Base-by-base conservation (phyloP, 139 green algal species). In the Eudorina sp. region DNA sequence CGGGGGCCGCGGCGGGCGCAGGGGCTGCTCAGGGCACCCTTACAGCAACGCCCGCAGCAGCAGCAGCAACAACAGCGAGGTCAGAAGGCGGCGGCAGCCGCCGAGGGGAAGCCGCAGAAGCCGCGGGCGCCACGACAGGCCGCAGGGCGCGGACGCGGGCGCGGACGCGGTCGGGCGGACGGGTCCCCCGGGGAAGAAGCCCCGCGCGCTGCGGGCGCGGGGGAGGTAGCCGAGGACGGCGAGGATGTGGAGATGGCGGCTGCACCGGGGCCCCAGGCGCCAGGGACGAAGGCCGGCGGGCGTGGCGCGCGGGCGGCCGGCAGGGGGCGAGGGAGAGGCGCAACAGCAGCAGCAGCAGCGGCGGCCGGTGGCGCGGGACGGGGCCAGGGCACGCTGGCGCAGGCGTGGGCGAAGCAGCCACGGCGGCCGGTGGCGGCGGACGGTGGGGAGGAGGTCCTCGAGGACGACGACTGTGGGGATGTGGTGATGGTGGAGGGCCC, bases 21-120 rank as follows among this genome's bases (percentile, higher is more conserved):
- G 34, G 29, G 68, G 18, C 34, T 16, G 41, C 41, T 7, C 19
- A 58, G 27, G 27, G 38, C 27, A 62, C 58, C 51, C 11, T 53
- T 53, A n/a, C 55, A 69, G 43, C 84, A 85, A 58, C 84, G 46
- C 2, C 72, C 74, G 75, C 75, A 14, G 53, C 46, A 27, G 46
- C 58, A 48, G 53, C 84, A 46, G 72, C 29, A 72, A 31, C 85
- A 77, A 55, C 41, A 38, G 27, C 36, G 45, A 36, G 53, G 4
- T 64, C 38, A 46, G 78, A 55, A 58, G 21, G 4, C 19, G 53
- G 18, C 3, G 36, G 51, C 14, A 8, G 23, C 38, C 25, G 55
- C 25, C 1, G 60, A 25, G 13, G 60, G 60, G 13, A 77, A 76
- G 60, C 4, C 34, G 55, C 0, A 36, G 11, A 85, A 85, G 43